Base-by-base conservation (phyloP, 2,329 filamentous ascomycete species). In the Leptodontidium sp. region DNA sequence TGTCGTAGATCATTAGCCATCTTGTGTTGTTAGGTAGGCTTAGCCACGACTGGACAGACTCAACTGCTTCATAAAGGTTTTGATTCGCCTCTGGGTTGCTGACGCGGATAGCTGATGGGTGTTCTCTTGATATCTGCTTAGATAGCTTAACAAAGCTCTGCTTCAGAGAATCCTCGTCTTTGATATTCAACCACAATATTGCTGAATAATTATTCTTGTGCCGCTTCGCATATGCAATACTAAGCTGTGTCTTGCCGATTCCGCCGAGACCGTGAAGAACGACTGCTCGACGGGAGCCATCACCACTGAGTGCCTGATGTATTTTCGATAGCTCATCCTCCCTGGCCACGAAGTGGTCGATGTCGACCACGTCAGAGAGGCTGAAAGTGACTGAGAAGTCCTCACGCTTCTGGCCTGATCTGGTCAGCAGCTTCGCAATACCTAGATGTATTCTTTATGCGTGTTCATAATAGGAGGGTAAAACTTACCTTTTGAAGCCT, bases 191-290 rank as follows among this genome's bases (percentile, higher is more conserved):
- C 69, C 64, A 72, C n/a, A 72, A 72, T 65, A 72, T 68, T 47
- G 69, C 66, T 15, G 66, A 68, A 50, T 71, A 69, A 45, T 63
- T 61, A 45, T 68, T 65, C 35, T 67, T 71, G 35, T 71, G 65
- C 63, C 45, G 61, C 59, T 71, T 72, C 1, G 77, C 69, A 74
- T 81, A 84, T 52, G 75, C 74, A 29, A 82, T 24, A 50, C 5
- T 24, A 24, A 50, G 47, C 9, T 50, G n/a, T 24, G n/a, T 50
- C 47, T 50, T 50, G 17, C 47, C 47, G n/a, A 50, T 50, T 24
- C 47, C 47, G 17, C 47, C n/a, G 7, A 50, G 9, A 11, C 47
- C 47, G 17, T 50, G 9, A 21, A 50, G n/a, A 50, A 50, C 9
- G 24, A 50, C n/a, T 24, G n/a, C n/a, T 72, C 38, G 38, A 6